phyloP scores from a whole-genome alignment of 2,329 filamentous ascomycete species.

The Lomentospora prolificans region DNA sequence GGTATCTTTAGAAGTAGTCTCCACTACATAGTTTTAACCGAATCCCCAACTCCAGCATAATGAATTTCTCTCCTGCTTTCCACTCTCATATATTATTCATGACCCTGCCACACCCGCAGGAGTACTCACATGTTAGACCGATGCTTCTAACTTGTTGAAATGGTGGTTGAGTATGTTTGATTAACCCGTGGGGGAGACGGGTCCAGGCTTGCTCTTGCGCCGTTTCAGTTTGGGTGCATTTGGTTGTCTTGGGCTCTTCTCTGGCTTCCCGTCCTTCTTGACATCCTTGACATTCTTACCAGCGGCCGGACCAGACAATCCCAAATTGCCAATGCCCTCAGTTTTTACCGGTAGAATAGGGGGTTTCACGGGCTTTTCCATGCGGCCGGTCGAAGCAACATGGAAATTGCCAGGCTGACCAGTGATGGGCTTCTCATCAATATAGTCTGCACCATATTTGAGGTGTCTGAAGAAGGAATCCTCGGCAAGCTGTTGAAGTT shows the following conservation, averaged over 20 bases:
- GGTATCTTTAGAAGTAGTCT: neutral
- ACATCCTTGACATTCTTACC: conserved; percentile 20
- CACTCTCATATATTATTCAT: no score
- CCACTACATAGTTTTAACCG: neutral
- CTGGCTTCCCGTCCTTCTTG: conserved; percentile 26
- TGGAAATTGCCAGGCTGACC: conserved; percentile 57
- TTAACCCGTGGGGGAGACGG: neutral
- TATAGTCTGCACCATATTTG: conserved; percentile 52
- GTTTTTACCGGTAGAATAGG: conserved; percentile 5
- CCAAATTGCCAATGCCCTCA: conserved; percentile 3
- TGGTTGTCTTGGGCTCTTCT: conserved; percentile 20
- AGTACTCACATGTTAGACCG: no score
- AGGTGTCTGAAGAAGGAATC: conserved; percentile 49
- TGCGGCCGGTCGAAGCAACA: conserved; percentile 50
- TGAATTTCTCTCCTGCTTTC: no score
- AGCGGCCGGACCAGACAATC: conserved; percentile 13
- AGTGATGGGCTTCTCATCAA: conserved; percentile 60
- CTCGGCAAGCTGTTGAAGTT: conserved; percentile 40
- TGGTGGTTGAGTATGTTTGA: no score
- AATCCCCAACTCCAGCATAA: no score
- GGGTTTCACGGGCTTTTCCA: conserved; percentile 23
- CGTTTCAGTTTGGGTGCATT: conserved; percentile 23
- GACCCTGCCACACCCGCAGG: no score
- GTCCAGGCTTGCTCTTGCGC: conserved; percentile 26
- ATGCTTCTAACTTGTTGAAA: no score